Evolutionary conservation across 768 basidiomycete genomes (phyloP), one percentile per base, ranked within the genome.

Genomic region (Kwoniella dejecticola): DNA sequence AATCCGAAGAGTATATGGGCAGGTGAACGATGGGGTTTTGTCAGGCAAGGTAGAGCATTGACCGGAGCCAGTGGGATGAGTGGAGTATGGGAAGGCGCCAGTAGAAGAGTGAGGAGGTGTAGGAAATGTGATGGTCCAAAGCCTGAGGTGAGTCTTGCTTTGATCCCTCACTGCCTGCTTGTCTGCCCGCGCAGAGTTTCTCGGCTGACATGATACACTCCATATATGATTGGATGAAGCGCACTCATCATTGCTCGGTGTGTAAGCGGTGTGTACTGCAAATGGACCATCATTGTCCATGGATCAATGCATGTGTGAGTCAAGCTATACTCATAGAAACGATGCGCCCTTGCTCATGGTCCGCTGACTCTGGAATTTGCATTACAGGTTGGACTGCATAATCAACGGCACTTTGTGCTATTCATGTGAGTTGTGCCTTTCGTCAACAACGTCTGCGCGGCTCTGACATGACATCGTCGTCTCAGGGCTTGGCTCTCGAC

Each of bases 361-460:
- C n/a, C n/a, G n/a, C n/a, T n/a, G n/a, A n/a, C n/a, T n/a, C n/a
- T n/a, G n/a, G n/a, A n/a, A n/a, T n/a, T 36, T 36, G 29, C 6
- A 17, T 29, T 30, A 41, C 56, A 80, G 79, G 79, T 99, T 44
- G 95, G 95, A 11, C 78, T 98, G 6, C 83, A 95, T 75, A 99
- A 98, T 69, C 94, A 97, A 75, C 87, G 95, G 0, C 92, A 97
- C 80, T 99, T 99, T 70, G 84, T 95, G 38, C 81, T 98, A 47
- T 99, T 98, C 83, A 88, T 98, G 91, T 90, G 64, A 57, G 87
- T 15, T 13, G n/a, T n/a, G n/a, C n/a, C n/a, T n/a, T n/a, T n/a
- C n/a, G n/a, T n/a, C n/a, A n/a, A n/a, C n/a, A n/a, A n/a, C n/a
- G n/a, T n/a, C n/a, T n/a, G n/a, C n/a, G n/a, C n/a, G n/a, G n/a